Evolutionary conservation across 208 protist genomes (phyloP).

Genomic region (Leishmania turanica): DNA sequence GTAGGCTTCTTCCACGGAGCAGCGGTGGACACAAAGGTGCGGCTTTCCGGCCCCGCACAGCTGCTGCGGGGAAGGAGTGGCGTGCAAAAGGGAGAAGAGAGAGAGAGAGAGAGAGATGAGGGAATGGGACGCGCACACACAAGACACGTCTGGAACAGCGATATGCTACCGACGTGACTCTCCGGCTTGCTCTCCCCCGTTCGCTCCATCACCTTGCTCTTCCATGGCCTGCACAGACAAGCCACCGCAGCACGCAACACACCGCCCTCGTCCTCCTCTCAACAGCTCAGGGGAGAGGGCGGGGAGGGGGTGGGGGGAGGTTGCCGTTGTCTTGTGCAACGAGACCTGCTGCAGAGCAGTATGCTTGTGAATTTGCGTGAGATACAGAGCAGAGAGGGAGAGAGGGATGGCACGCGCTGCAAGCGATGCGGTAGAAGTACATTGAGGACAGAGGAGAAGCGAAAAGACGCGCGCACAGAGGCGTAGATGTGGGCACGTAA

Average conservation of each 20-base stretch:
- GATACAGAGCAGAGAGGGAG: not conserved
- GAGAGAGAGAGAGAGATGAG: conserved; percentile 2
- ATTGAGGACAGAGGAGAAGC: not conserved
- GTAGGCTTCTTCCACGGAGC: not conserved
- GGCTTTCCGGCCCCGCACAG: not conserved
- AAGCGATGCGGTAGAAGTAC: not conserved
- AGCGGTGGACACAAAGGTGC: not conserved
- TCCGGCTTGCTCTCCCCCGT: not conserved
- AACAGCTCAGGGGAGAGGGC: not conserved
- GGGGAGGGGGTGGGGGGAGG: not conserved
- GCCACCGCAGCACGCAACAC: not conserved
- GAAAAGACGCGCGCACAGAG: not conserved
- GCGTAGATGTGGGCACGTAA: not conserved
- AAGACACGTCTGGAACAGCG: not conserved
- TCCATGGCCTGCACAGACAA: not conserved
- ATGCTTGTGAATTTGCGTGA: not conserved
- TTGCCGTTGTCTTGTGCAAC: not conserved
- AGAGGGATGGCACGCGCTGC: not conserved
- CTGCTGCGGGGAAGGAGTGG: not conserved
- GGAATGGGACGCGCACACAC: not conserved
- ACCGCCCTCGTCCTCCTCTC: not conserved
- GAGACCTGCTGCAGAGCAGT: not conserved
- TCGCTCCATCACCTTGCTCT: not conserved
- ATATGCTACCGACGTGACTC: not conserved
- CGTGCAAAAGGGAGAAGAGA: conserved; percentile 2